Base-by-base conservation (phyloP, 2,329 filamentous ascomycete species). In the Daldinia sp. region DNA sequence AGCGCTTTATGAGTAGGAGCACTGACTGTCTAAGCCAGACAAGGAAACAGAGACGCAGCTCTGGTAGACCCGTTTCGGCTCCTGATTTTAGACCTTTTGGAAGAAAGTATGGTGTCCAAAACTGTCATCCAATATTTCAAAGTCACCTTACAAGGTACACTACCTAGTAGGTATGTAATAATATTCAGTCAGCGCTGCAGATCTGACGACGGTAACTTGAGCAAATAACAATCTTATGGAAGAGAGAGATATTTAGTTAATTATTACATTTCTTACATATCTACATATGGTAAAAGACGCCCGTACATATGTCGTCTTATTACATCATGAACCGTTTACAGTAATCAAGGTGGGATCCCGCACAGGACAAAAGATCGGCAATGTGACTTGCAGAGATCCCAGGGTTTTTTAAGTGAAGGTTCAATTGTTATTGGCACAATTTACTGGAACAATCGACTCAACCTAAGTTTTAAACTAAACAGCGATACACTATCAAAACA, bases 241-340 rank as follows among this genome's bases (percentile, higher is more conserved):
- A 37, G 20, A 23, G 20, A 23, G 2, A 1, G 20, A 23, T 23
- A 23, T 23, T 23, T 23, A 23, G 20, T 23, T 23, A 23, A 23
- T 23, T 23, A 23, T 23, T 23, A 15, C 3, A 9, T 33, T 18
- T 35, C 15, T 20, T 18, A 35, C 7, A 35, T 35, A 35, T 12
- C 35, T 39, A 39, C 10, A 39, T 39, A 39, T 12, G 10, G 35
- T 39, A 39, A 37, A 37, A 37, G 9, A 54, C 30, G 3, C 7
- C 13, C 10, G n/a, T 20, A 35, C 33, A 15, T 9, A 56, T 65
- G 56, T 54, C 60, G 59, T 60, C 39, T 61, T 53, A 63, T 68
- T 68, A 68, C 63, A 71, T 71, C 65, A 71, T 66, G 60, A 63
- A 68, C 65, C 63, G 58, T 66, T 68, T 56, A 64, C 54, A 61